A percentile compares a stretch with the other conserved stretches of the same genome.
phyloP scores from a whole-genome alignment of 2,329 filamentous ascomycete genomes.

The Colletotrichum tanaceti region DNA sequence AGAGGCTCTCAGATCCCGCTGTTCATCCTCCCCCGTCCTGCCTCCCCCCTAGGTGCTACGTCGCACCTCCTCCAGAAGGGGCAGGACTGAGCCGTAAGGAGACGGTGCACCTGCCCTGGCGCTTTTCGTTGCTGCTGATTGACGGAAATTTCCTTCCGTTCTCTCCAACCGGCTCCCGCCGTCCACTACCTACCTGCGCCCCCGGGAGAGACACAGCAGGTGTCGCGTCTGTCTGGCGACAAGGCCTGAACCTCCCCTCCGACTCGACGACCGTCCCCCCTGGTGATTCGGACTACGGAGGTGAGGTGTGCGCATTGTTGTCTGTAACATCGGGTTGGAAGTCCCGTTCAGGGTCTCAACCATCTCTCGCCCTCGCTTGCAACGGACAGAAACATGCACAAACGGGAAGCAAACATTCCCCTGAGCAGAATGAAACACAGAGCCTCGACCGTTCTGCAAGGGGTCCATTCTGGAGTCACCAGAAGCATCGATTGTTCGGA shows the following conservation, averaged over 20 bases:
- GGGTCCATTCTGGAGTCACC: slow-evolving; percentile 15
- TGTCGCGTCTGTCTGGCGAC: slow-evolving; percentile 17
- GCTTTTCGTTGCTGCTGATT: slow-evolving; percentile 27
- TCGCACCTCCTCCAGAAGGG: neutral
- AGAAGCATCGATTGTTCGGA: slow-evolving; percentile 15
- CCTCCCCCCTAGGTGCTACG: neutral
- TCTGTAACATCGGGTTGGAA: neutral
- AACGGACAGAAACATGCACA: slow-evolving; percentile 22
- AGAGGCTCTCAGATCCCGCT: slow-evolving; percentile 18
- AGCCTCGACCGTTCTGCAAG: slow-evolving; percentile 26
- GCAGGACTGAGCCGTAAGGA: neutral
- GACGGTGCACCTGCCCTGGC: slow-evolving; percentile 8
- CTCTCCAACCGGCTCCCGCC: slow-evolving; percentile 5
- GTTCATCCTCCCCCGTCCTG: neutral
- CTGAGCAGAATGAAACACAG: slow-evolving; percentile 29
- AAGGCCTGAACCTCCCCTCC: neutral
- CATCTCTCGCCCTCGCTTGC: neutral
- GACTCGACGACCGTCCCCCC: neutral
- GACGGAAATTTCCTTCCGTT: slow-evolving; percentile 30
- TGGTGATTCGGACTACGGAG: neutral
- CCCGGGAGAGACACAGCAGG: neutral
- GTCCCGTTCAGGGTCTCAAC: slow-evolving; percentile 2
- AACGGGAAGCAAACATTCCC: slow-evolving; percentile 14
- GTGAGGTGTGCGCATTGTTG: neutral
- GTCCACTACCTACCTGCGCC: neutral